These are phyloP conservation scores for Trichophyton verrucosum DNA, from an alignment of 2,329 filamentous ascomycete genomes.

Conservation along the genomic window DNA sequence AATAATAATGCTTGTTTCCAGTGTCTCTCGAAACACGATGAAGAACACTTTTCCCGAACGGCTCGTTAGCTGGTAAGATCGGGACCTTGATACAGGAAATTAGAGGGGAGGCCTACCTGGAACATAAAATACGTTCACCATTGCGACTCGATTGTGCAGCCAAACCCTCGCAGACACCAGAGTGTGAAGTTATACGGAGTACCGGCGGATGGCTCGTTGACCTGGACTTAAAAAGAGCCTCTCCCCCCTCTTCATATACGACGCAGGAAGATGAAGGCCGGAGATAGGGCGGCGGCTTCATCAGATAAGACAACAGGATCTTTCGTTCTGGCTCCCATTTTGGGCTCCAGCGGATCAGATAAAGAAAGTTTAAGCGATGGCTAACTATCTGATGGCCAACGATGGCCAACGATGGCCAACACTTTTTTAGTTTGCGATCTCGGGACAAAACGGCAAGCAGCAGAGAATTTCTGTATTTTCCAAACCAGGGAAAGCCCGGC, in stretches of 20 bases:
- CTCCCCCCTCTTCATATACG: neutral
- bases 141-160: neutral
- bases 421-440: neutral
- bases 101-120: slow-evolving; percentile 1
- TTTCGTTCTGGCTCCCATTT: neutral
- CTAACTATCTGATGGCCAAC: neutral
- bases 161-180: neutral
- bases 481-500: too few relatives aligned
- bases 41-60: slow-evolving; percentile 6
- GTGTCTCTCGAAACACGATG: slow-evolving; percentile 11
- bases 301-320: neutral
- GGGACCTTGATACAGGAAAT: neutral
- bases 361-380: slow-evolving; percentile 1
- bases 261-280: neutral
- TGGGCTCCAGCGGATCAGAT: neutral
- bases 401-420: too few relatives aligned
- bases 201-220: neutral
- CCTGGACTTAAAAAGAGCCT: neutral
- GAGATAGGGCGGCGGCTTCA: neutral
- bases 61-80: neutral
- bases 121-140: slow-evolving; percentile 11
- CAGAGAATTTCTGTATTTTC: neutral
- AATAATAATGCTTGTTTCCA: slow-evolving; percentile 10
- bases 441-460: neutral
- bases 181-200: neutral